These are phyloP conservation scores for Penicillium sp. DNA, from an alignment of 2,329 filamentous ascomycete species.

Conservation along the genomic window DNA sequence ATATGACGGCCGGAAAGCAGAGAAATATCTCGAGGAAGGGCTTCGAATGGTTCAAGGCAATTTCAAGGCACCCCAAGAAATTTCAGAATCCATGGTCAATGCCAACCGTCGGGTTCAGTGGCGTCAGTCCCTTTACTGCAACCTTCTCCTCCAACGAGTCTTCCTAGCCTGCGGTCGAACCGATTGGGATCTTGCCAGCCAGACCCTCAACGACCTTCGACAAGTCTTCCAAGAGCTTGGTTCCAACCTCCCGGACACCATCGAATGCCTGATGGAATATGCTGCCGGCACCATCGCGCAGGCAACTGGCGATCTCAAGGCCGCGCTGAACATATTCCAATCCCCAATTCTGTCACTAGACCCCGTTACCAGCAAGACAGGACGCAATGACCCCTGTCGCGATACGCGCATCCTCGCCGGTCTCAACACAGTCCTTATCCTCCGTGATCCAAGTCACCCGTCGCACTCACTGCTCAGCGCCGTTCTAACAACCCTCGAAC, in stretches of 20 bases:
- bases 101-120: slow-evolving; percentile 61
- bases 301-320: slow-evolving; percentile 68
- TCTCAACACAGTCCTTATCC: slow-evolving; percentile 70
- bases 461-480: slow-evolving; percentile 59
- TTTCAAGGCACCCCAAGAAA: slow-evolving; percentile 41
- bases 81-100: slow-evolving; percentile 55
- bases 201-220: slow-evolving; percentile 56
- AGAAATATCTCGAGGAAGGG: slow-evolving; percentile 58
- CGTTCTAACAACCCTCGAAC: slow-evolving; percentile 64
- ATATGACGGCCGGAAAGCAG: slow-evolving; percentile 53
- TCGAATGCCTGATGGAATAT: slow-evolving; percentile 63
- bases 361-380: slow-evolving; percentile 36
- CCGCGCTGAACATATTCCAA: slow-evolving; percentile 66
- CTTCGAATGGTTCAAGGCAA: slow-evolving; percentile 51
- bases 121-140: slow-evolving; percentile 64
- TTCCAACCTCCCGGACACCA: slow-evolving; percentile 39
- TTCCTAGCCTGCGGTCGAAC: slow-evolving; percentile 68
- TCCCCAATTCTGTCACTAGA: slow-evolving; percentile 58
- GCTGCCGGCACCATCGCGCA: slow-evolving; percentile 74
- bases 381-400: slow-evolving; percentile 52
- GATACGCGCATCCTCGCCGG: slow-evolving; percentile 63
- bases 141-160: slow-evolving; percentile 68
- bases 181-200: slow-evolving; percentile 64
- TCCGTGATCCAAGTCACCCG: slow-evolving; percentile 60
- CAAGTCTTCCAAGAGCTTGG: slow-evolving; percentile 46